phyloP scores from a whole-genome alignment of 2,329 filamentous ascomycete genomes.

The Hypoxylon sp. region DNA sequence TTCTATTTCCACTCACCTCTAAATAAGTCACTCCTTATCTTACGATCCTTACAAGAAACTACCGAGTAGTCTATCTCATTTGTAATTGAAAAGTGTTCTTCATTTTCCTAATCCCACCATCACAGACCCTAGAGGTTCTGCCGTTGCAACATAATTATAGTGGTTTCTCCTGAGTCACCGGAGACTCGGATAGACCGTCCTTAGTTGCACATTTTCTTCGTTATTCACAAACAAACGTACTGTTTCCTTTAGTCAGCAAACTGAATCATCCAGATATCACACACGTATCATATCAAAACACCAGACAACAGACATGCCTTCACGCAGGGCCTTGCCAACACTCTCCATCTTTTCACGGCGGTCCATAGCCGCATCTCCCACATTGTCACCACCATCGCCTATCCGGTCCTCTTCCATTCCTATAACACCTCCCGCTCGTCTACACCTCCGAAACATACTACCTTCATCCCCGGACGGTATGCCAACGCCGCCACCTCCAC shows the following conservation, averaged over 20 bases:
- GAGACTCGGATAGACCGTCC: constrained; percentile 5
- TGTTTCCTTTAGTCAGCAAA: constrained; percentile 10
- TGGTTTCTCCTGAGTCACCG: constrained; percentile 16
- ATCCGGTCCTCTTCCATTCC: constrained; percentile 20
- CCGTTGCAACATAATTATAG: neutral
- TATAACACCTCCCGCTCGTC: constrained; percentile 48
- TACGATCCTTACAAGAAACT: constrained; percentile 36
- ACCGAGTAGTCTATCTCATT: constrained; percentile 2
- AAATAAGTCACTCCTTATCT: constrained; percentile 29
- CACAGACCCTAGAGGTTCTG: constrained; percentile 24
- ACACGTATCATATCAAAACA: constrained; percentile 25
- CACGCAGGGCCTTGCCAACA: constrained; percentile 43
- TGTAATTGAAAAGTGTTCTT: constrained; percentile 16
- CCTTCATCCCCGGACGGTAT: constrained; percentile 45
- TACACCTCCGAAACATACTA: constrained; percentile 50
- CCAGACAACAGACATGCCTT: constrained; percentile 42
- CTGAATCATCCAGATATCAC: constrained; percentile 16
- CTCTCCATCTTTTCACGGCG: constrained; percentile 44
- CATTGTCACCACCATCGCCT: constrained; percentile 21
- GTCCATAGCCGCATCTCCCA: constrained; percentile 18
- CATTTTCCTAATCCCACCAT: constrained; percentile 18
- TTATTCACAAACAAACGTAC: constrained; percentile 19
- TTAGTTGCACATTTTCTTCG: constrained; percentile 3
- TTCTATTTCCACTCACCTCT: constrained; percentile 4
- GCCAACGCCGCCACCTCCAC: constrained; percentile 47